Conservation (phyloP, 768 basidiomycete species). For the Termitomyces sp. region DNA sequence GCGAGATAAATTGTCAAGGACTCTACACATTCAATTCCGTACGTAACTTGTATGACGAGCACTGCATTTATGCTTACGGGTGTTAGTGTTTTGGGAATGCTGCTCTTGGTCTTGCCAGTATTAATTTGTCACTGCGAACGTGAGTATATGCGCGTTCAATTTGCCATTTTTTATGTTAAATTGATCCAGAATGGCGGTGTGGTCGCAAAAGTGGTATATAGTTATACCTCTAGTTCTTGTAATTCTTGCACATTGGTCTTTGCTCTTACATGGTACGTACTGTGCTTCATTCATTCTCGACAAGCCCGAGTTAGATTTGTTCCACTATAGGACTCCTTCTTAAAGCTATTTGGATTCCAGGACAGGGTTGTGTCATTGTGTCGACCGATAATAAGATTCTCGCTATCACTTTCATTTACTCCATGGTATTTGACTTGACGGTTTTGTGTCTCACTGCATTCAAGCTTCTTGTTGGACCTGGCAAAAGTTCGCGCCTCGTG, state of each 20-base stretch:
- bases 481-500: conserved; percentile 50
- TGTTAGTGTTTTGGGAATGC: conserved; percentile 51
- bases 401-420: conserved; percentile 64
- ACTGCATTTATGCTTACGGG: background rate
- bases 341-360: conserved; percentile 48
- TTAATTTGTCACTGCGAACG: conserved; percentile 68
- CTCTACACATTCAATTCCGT: conserved; percentile 66
- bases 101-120: conserved; percentile 62
- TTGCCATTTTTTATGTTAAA: background rate
- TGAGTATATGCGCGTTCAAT: conserved; percentile 22
- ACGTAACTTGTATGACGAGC: conserved; percentile 2
- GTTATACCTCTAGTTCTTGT: conserved; percentile 44
- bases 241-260: conserved; percentile 68
- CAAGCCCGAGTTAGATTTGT: background rate
- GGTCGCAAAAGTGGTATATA: conserved; percentile 53
- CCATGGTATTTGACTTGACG: conserved; percentile 65
- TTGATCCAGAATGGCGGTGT: conserved; percentile 55
- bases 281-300: background rate
- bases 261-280: conserved; percentile 55
- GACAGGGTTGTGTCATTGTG: conserved; percentile 49
- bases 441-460: conserved; percentile 56
- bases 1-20: conserved; percentile 56
- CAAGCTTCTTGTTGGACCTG: conserved; percentile 45
- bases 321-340: conserved; percentile 44
- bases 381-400: conserved; percentile 54